Base-by-base conservation (phyloP, 1,284 basidiomycete species). In the Xerocomus nothofagi region DNA sequence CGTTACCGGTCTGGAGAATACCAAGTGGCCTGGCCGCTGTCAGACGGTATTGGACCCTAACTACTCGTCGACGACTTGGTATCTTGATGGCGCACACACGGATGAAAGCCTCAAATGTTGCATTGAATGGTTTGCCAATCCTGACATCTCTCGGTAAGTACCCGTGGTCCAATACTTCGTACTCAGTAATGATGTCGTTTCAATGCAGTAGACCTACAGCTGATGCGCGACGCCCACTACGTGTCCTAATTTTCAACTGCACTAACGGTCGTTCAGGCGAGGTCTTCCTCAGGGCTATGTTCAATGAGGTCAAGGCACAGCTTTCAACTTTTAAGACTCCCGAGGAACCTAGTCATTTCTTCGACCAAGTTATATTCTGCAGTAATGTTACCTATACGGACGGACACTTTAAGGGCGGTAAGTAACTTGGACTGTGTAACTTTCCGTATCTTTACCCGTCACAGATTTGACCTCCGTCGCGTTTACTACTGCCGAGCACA, bases 1-100 rank as follows among this genome's bases (percentile, higher is more conserved):
- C 57, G 62, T 80, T 24, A 61, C 73, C 23, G 93, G 86, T 2
- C 72, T 99, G 17, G 70, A 81, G 55, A 73, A 78, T 14, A 81
- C 94, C 0, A 81, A 77, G 52, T 99, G 96, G 96, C 96, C 97
- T 3, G 97, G 97, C n/a, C 82, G 97, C 36, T 99, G 97, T 68
- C 97, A 99, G 70, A 81, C 79, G 1, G 83, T 97, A 7, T 53
- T 58, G 3, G 88, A 93, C 57, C 83, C 84, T 2, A 64, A 56
- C 44, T 62, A 74, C 44, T 34, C 66, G 3, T 62, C 66, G 5
- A 74, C 81, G 10, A 90, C 82, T 1, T 99, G 94, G 93, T 92
- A 87, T 67, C 74, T 99, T 21, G 97, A 99, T 67, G 97, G 97
- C 1, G 95, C 96, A 12, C 97, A 99, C 68, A 99, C 97, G 0